Evolutionary conservation across 1,284 basidiomycete genomes (phyloP).

Genomic region (Pascua sp.): DNA sequence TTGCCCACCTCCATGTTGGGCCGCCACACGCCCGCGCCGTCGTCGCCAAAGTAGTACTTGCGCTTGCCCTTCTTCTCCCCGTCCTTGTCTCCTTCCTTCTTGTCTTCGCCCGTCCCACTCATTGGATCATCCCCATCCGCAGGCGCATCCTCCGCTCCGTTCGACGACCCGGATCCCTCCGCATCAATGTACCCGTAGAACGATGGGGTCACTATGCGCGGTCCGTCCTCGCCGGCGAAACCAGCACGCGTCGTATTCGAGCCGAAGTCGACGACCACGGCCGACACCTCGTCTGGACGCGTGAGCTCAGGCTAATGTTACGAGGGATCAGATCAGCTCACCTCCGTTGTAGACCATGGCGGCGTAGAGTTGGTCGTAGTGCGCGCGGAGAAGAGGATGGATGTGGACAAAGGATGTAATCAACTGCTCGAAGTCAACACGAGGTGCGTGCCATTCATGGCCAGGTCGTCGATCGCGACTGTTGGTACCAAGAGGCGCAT

Average conservation of each 20-base stretch:
- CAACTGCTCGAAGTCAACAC: no score
- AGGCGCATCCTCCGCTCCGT: slow-evolving; percentile 23
- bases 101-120: slow-evolving; percentile 32
- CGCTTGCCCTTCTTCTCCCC: slow-evolving; percentile 51
- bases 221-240: slow-evolving; percentile 95
- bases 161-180: slow-evolving; percentile 20
- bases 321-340: slow-evolving; percentile 11
- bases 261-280: slow-evolving; percentile 92
- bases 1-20: slow-evolving; percentile 80
- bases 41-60: slow-evolving; percentile 81
- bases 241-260: slow-evolving; percentile 85
- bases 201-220: slow-evolving; percentile 86
- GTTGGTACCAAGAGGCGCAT: no score
- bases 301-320: slow-evolving; percentile 1
- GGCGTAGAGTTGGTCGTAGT: neutral
- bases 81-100: slow-evolving; percentile 27
- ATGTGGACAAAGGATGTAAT: slow-evolving; percentile 1
- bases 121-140: slow-evolving; percentile 46
- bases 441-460: no score
- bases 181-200: slow-evolving; percentile 72
- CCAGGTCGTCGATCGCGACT: no score
- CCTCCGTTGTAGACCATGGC: slow-evolving; percentile 50
- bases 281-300: slow-evolving; percentile 63
- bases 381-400: slow-evolving; percentile 1
- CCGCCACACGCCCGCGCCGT: slow-evolving; percentile 88